Percentiles rank a stretch among this genome's conserved stretches.
Evolutionary conservation across 208 protist genomes (phyloP).

Genomic region (Strigomonas culicis): DNA sequence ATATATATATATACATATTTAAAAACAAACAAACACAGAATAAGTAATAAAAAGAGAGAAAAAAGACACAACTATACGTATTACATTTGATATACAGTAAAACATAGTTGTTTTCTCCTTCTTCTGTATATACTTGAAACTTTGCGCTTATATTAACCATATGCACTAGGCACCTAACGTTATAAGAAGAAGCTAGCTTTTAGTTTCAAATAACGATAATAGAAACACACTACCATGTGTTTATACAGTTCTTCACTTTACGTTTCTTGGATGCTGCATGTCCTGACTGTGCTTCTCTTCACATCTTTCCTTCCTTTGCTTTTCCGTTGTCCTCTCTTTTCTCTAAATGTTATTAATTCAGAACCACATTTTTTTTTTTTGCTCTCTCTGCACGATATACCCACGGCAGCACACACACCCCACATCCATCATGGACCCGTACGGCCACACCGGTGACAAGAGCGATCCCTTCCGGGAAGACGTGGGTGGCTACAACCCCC

Average conservation of each 20-base stretch:
- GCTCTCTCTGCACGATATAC: slow-evolving; percentile 1
- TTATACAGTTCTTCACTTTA: background rate
- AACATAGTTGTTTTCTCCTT: no score
- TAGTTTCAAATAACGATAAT: background rate
- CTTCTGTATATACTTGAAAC: no score
- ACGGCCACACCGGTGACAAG: slow-evolving; percentile 34
- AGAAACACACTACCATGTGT: background rate
- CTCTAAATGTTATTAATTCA: background rate
- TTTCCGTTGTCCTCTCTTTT: slow-evolving; percentile 11
- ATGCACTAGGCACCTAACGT: no score
- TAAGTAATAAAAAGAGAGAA: no score
- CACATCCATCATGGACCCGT: slow-evolving; percentile 43
- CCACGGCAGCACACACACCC: background rate
- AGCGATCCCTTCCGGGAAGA: slow-evolving; percentile 60
- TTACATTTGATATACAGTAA: no score
- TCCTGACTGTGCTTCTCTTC: background rate
- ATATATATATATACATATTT: no score
- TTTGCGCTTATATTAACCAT: no score
- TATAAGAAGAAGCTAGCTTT: no score
- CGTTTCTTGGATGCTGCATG: background rate
- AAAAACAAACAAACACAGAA: no score
- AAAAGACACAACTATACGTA: no score
- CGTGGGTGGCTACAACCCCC: slow-evolving; percentile 5
- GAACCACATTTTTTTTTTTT: slow-evolving; percentile 13
- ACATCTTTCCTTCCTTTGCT: slow-evolving; percentile 8